Conservation (phyloP, 2,329 filamentous ascomycete genomes). For the Nemania abortiva region DNA sequence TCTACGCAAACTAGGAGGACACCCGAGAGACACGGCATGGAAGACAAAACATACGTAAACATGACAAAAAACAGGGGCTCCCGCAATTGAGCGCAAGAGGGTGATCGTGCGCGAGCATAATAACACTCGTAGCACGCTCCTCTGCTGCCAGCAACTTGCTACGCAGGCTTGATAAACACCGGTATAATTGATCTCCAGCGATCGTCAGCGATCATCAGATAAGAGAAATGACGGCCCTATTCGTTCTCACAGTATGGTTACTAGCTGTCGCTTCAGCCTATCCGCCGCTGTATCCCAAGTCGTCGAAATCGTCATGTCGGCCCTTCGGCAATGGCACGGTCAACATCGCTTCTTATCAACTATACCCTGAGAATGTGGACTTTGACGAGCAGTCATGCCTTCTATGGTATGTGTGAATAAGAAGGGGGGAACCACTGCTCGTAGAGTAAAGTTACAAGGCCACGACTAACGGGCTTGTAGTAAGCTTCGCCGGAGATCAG, state of each 20-base stretch:
- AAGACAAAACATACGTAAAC: not conserved
- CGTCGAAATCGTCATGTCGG: conserved; percentile 29
- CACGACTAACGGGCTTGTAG: conserved; percentile 15
- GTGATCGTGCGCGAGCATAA: not conserved
- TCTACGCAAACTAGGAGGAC: not conserved
- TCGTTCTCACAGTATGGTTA: conserved; percentile 27
- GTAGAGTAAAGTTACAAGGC: not conserved
- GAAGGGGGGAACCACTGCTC: not conserved
- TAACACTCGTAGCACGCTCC: not conserved
- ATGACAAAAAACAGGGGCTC: not conserved
- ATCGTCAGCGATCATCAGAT: not conserved
- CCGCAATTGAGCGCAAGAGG: not conserved
- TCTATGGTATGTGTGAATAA: conserved; percentile 39
- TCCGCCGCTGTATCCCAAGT: not conserved
- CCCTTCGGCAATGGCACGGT: conserved; percentile 41
- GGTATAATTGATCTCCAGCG: not conserved
- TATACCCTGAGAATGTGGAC: conserved; percentile 55
- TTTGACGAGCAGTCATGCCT: conserved; percentile 52
- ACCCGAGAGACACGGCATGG: not conserved
- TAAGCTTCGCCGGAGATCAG: conserved; percentile 20
- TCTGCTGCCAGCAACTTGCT: no score
- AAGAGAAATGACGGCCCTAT: conserved; percentile 32
- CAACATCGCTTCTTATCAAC: conserved; percentile 47
- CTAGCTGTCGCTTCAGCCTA: conserved; percentile 25
- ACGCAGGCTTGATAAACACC: not conserved